A percentile compares a stretch with the other conserved stretches of the same genome.
These are phyloP conservation scores for Psilocybe cubensis DNA, from an alignment of 768 basidiomycete genomes.

Conservation along the genomic window DNA sequence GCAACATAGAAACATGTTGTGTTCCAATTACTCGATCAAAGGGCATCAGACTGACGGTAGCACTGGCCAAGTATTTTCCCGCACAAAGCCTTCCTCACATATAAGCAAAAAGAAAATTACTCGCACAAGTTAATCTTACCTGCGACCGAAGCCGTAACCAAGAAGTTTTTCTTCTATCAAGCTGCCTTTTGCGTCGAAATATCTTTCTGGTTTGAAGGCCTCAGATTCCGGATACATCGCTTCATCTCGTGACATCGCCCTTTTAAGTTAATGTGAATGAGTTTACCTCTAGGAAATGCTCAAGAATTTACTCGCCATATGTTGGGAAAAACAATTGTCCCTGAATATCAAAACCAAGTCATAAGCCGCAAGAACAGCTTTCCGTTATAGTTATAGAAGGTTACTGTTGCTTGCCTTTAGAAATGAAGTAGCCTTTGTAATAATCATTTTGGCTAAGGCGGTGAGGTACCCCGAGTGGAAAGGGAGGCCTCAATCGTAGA, in stretches of 20 bases:
- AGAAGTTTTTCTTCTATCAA: constrained; percentile 13
- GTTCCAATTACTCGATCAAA: neutral
- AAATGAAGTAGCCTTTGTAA: constrained; percentile 32
- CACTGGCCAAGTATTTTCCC: constrained; percentile 14
- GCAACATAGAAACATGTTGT: neutral
- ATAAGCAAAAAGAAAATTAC: neutral
- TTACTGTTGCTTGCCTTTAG: constrained; percentile 20
- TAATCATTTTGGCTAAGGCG: constrained; percentile 28
- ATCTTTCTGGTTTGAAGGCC: constrained; percentile 33
- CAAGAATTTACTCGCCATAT: constrained; percentile 18
- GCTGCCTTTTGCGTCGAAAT: constrained; percentile 14
- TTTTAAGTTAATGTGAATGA: neutral
- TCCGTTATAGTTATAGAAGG: neutral
- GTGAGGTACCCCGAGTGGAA: constrained; percentile 25
- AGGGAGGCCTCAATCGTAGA: constrained; percentile 21
- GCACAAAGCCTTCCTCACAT: constrained; percentile 12
- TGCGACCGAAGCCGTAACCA: constrained; percentile 24
- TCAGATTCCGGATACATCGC: constrained; percentile 24
- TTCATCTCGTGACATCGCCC: constrained; percentile 30
- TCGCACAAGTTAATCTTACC: constrained; percentile 7
- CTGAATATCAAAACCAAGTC: constrained; percentile 4
- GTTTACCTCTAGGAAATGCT: neutral
- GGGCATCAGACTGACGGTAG: constrained; percentile 8
- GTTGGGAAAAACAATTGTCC: constrained; percentile 16
- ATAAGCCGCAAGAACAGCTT: neutral